Percentiles rank a stretch among this genome's conserved stretches.
phyloP scores from a whole-genome alignment of 495 filamentous ascomycete genomes.

The Talaromyces liani region DNA sequence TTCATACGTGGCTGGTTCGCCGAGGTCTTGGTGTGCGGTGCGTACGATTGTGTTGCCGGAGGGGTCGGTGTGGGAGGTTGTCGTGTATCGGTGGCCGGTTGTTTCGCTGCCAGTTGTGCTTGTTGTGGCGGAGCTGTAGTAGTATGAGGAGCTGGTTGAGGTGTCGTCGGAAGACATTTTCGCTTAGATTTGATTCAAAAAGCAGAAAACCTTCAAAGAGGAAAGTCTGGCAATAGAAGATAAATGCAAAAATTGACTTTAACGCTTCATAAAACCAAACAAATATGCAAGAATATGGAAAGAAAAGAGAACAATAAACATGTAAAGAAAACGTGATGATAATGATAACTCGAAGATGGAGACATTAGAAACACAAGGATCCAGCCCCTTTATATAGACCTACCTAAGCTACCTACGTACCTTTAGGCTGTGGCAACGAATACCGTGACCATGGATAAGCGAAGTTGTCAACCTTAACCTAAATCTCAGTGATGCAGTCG shows the following conservation, averaged over 20 bases:
- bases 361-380: background rate
- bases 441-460: background rate
- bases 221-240: background rate
- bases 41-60: constrained; percentile 32
- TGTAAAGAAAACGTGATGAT: background rate
- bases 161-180: constrained; percentile 8
- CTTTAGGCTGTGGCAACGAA: background rate
- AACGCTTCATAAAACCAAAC: background rate
- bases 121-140: constrained; percentile 26
- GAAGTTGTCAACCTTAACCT: background rate
- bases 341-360: background rate
- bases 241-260: background rate
- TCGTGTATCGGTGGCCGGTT: constrained; percentile 30
- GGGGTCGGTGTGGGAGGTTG: constrained; percentile 24
- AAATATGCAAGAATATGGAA: background rate
- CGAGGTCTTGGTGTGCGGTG: constrained; percentile 30
- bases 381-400: background rate
- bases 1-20: constrained; percentile 25
- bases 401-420: background rate
- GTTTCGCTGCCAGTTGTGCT: constrained; percentile 16
- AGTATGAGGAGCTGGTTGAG: constrained; percentile 24
- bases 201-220: background rate
- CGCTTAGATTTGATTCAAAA: background rate
- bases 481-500: background rate
- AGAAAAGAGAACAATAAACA: background rate